Evolutionary conservation across 2,329 filamentous ascomycete species (phyloP).

Genomic region (Fusarium protoensiforme): DNA sequence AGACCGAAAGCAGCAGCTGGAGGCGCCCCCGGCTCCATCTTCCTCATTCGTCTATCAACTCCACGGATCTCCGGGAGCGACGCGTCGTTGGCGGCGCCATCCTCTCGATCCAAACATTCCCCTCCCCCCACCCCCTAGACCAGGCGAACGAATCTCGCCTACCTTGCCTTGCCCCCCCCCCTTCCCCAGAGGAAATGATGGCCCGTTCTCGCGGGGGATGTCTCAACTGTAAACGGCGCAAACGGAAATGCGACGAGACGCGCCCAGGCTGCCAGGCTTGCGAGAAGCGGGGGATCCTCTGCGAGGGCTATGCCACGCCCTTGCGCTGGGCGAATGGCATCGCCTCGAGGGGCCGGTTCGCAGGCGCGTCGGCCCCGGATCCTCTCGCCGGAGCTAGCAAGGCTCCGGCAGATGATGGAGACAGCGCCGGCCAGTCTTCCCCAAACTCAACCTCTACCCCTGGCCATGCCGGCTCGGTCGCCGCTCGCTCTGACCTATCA

Average conservation of each 20-base stretch:
- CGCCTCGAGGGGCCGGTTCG: conserved; percentile 38
- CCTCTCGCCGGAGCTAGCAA: not conserved
- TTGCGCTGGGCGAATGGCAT: conserved; percentile 41
- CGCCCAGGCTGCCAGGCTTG: conserved; percentile 36
- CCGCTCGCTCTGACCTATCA: conserved; percentile 12
- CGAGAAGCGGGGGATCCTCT: conserved; percentile 29
- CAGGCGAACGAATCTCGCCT: not conserved
- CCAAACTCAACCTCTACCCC: conserved; percentile 2
- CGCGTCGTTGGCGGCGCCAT: not conserved
- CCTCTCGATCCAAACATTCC: not conserved
- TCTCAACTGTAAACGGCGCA: conserved; percentile 40
- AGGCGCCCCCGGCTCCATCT: too few species aligned
- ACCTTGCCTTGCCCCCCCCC: not conserved
- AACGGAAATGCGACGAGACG: conserved; percentile 40
- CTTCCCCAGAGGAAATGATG: conserved; percentile 17
- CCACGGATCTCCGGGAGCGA: conserved; percentile 2
- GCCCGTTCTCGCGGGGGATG: conserved; percentile 39
- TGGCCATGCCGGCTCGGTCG: conserved; percentile 17
- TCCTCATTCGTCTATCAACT: too few species aligned
- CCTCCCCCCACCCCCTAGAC: not conserved
- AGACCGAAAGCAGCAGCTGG: too few species aligned
- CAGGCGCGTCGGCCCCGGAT: conserved; percentile 35
- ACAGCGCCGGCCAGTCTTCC: conserved; percentile 1
- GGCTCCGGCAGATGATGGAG: not conserved
- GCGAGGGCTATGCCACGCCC: conserved; percentile 36